Percentiles rank a stretch among this genome's conserved stretches.
Evolutionary conservation across 2,329 filamentous ascomycete species (phyloP).

Genomic region (Didymella exigua): DNA sequence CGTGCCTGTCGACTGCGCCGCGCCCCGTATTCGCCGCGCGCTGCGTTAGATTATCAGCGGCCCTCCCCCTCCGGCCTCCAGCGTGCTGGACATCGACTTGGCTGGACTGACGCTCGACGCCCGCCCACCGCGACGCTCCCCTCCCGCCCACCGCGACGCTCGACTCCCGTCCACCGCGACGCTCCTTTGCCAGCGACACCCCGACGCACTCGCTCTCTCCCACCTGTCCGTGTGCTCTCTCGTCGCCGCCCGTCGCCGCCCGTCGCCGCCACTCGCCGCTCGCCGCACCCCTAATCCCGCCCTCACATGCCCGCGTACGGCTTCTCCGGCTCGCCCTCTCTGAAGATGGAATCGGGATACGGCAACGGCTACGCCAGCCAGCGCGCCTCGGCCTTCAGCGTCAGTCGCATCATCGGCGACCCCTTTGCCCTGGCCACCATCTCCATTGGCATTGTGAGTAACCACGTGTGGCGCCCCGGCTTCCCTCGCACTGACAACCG

Average conservation of each 20-base stretch:
- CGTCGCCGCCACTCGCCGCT: constrained; percentile 45
- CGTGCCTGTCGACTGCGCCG: neutral
- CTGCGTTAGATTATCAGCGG: constrained; percentile 7
- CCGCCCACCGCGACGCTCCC: neutral
- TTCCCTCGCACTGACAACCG: constrained; percentile 17
- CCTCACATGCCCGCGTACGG: constrained; percentile 72
- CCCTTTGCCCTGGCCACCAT: constrained; percentile 94
- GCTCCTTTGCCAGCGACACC: neutral
- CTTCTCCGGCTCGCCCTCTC: constrained; percentile 73
- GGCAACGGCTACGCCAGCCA: constrained; percentile 48
- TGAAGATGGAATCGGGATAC: constrained; percentile 78
- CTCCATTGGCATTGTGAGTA: constrained; percentile 84
- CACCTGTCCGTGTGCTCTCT: neutral
- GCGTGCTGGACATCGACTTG: constrained; percentile 11
- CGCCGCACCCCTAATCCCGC: neutral
- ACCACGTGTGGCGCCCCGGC: constrained; percentile 16
- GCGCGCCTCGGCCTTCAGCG: constrained; percentile 62
- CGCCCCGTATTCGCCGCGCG: neutral
- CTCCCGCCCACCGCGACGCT: neutral
- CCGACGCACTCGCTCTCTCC: neutral
- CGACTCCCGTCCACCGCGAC: constrained; percentile 2
- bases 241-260: constrained; percentile 52
- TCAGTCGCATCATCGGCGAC: constrained; percentile 92
- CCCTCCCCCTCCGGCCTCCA: constrained; percentile 5
- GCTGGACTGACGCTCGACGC: constrained; percentile 18